Evolutionary conservation across 2,329 filamentous ascomycete species (phyloP).

Genomic region (Geosmithia putterillii): DNA sequence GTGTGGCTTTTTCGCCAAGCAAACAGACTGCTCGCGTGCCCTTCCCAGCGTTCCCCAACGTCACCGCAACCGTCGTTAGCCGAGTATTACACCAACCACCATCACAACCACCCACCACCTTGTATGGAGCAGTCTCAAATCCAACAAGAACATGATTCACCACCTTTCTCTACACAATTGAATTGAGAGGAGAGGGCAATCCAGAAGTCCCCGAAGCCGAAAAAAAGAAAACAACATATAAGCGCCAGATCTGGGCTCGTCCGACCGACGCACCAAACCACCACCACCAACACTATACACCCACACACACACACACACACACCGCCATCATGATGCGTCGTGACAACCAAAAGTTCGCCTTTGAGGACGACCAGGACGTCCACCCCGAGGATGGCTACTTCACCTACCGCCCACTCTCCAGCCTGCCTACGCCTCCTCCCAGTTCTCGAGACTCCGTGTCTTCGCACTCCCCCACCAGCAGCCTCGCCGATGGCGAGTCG

Average conservation of each 20-base stretch:
- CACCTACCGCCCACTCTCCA: constrained; percentile 55
- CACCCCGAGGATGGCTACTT: constrained; percentile 37
- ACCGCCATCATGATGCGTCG: constrained; percentile 5
- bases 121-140: neutral
- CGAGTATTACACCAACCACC: too few relatives aligned
- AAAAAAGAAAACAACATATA: neutral
- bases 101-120: neutral
- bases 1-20: neutral
- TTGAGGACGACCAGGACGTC: constrained; percentile 31
- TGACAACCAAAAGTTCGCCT: constrained; percentile 7
- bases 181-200: neutral
- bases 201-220: too few relatives aligned
- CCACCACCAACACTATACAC: neutral
- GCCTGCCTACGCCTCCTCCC: constrained; percentile 53
- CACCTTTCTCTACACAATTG: neutral
- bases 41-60: neutral
- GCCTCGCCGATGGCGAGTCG: constrained; percentile 30
- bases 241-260: neutral
- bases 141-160: neutral
- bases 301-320: neutral
- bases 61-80: neutral
- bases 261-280: too few relatives aligned
- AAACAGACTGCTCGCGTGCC: neutral
- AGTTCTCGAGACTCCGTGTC: constrained; percentile 34
- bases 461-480: constrained; percentile 27